Evolutionary conservation across 495 filamentous ascomycete species (phyloP).

Genomic region (Aspergillus avenaceus): DNA sequence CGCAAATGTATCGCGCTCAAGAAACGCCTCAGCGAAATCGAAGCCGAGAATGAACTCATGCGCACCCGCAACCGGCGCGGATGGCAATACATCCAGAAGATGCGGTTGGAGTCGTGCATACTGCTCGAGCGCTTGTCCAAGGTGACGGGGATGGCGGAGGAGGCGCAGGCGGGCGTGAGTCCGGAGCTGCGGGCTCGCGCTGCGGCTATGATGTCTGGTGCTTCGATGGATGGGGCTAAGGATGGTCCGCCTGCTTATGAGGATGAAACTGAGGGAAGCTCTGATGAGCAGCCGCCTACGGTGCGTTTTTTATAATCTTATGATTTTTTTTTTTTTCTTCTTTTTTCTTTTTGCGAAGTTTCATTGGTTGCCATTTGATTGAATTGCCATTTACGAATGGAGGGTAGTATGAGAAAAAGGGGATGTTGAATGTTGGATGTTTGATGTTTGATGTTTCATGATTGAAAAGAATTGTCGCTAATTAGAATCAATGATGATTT

Average conservation of each 20-base stretch:
- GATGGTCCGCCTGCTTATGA: constrained; percentile 28
- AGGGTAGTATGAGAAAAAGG: too few relatives aligned
- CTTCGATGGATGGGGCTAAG: constrained; percentile 17
- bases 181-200: constrained; percentile 35
- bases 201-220: constrained; percentile 29
- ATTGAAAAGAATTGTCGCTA: too few relatives aligned
- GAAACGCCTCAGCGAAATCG: constrained; percentile 83
- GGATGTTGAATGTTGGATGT: too few relatives aligned
- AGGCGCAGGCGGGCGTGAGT: constrained; percentile 32
- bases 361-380: too few relatives aligned
- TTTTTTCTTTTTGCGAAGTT: background rate
- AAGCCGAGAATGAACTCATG: constrained; percentile 78
- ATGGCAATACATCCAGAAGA: constrained; percentile 78
- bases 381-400: too few relatives aligned
- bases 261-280: constrained; percentile 47
- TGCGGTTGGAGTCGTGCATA: constrained; percentile 86
- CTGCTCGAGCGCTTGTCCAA: constrained; percentile 84
- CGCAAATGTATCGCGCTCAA: constrained; percentile 95
- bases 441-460: too few relatives aligned
- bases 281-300: constrained; percentile 45
- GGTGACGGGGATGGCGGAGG: constrained; percentile 68
- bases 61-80: constrained; percentile 75
- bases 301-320: constrained; percentile 19
- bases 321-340: background rate
- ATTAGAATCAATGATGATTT: too few relatives aligned